These are phyloP conservation scores for Ophiostoma piceae DNA, from an alignment of 2,329 filamentous ascomycete genomes.

Conservation along the genomic window DNA sequence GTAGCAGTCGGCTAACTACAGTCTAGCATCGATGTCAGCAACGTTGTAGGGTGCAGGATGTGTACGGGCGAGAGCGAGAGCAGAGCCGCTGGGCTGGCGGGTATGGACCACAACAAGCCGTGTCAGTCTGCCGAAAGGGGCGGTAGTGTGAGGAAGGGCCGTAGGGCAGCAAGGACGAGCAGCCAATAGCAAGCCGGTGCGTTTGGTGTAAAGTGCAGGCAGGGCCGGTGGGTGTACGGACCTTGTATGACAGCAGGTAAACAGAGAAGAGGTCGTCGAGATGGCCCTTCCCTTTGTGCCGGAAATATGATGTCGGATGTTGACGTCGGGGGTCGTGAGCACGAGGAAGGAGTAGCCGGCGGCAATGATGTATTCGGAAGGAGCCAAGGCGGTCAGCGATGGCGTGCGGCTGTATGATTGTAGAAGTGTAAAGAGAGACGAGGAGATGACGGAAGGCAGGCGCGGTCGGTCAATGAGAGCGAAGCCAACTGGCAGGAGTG, in stretches of 20 bases:
- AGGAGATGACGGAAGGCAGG: background rate
- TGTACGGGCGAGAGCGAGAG: background rate
- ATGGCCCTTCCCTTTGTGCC: background rate
- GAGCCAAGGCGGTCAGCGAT: background rate
- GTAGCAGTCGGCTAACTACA: background rate
- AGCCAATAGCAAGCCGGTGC: background rate
- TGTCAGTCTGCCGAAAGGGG: background rate
- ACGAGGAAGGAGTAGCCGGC: background rate
- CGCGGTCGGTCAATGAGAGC: background rate
- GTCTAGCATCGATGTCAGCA: background rate
- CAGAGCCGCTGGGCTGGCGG: background rate
- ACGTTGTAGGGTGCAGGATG: background rate
- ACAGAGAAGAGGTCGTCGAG: background rate
- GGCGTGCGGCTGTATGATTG: background rate
- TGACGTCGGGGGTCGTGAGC: background rate
- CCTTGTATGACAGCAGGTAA: background rate
- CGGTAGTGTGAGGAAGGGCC: background rate
- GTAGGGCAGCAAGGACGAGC: background rate
- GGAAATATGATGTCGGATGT: background rate
- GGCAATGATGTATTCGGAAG: background rate
- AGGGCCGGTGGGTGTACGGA: conserved; percentile 3
- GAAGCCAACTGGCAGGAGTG: conserved; percentile 11
- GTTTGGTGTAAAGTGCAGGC: background rate
- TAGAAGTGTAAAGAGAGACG: background rate
- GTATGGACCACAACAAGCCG: background rate